phyloP scores from a whole-genome alignment of 495 filamentous ascomycete genomes.

The Daldinia decipiens region DNA sequence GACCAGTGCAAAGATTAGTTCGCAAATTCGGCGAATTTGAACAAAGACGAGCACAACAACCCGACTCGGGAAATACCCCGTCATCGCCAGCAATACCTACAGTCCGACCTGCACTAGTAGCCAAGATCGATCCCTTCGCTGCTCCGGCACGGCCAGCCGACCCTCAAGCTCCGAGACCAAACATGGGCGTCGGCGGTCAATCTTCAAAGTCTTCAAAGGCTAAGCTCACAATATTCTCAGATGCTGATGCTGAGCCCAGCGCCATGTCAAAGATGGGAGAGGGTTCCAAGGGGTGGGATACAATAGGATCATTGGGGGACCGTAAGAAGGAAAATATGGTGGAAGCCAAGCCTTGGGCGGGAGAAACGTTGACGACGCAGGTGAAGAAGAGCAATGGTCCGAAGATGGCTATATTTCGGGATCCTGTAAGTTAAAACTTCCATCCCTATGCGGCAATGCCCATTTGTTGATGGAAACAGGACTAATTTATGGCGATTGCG shows the following conservation, averaged over 20 bases:
- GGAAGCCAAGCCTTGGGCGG: conserved; percentile 89
- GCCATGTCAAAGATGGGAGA: conserved; percentile 59
- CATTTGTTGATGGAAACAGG: conserved; percentile 93
- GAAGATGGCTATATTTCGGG: conserved; percentile 94
- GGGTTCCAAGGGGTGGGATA: conserved; percentile 84
- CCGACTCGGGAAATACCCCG: conserved; percentile 70
- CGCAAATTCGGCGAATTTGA: conserved; percentile 94
- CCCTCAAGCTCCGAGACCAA: conserved; percentile 71
- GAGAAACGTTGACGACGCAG: conserved; percentile 87
- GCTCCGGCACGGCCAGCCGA: conserved; percentile 61
- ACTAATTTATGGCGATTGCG: conserved; percentile 83
- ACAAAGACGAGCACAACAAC: conserved; percentile 71
- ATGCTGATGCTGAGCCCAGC: conserved; percentile 66
- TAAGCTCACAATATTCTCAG: conserved; percentile 95
- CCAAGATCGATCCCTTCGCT: conserved; percentile 85
- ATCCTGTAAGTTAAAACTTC: conserved; percentile 78
- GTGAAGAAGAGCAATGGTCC: conserved; percentile 77
- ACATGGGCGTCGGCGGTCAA: conserved; percentile 56
- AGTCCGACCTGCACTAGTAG: conserved; percentile 83
- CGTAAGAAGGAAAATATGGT: conserved; percentile 93
- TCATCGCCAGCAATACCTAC: conserved; percentile 86
- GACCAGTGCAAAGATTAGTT: conserved; percentile 79
- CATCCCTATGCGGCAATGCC: conserved; percentile 53
- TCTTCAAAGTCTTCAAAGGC: conserved; percentile 70
- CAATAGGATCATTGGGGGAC: conserved; percentile 83